Evolutionary conservation across 306 rosid species (phyloP), one percentile per base, ranked within the genome.

Genomic region (Lathyrus sativus): DNA sequence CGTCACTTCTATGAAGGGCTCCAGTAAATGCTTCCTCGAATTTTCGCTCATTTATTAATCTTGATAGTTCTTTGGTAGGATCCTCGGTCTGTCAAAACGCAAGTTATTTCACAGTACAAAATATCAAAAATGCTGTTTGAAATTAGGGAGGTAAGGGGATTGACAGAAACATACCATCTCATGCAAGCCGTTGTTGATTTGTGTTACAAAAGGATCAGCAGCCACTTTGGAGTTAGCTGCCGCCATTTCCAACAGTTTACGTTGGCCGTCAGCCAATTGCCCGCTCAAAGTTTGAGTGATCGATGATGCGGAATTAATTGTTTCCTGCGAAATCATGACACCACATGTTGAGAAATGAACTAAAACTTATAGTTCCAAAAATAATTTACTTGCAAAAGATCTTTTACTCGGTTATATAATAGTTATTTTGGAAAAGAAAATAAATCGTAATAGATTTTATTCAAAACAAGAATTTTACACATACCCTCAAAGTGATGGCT

Each of bases 291-390:
- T 85, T 76, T 77, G 85, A 72, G 88, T 85, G 57, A 87, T 67
- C 37, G 90, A 67, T 45, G 93, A 82, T 56, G 88, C 93, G 10
- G 93, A 87, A 83, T 66, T 85, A 58, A 87, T 87, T 51, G 93
- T 74, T 48, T 87, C 93, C 93, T 87, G 84, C 19, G 48, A 54
- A 74, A 65, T 51, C 63, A 65, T 59, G 53, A 73, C 31, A 69
- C 61, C 37, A 45, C 62, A 49, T 50, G 15, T 42, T 74, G 67
- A 81, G 74, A 24, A 24, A 24, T 24, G 26, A 24, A 3, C 4
- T 26, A 43, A 11, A 43, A 43, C 15, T 12, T 43, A 4, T 8
- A 38, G 18, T 63, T 49, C 12, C 28, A 39, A 68, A 62, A 61
- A 41, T 11, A 6, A 50, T 56, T 50, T 49, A 17, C 5, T 51